Evolutionary conservation across 495 filamentous ascomycete species (phyloP), one percentile per base, ranked within the genome.

Genomic region (Cercophora newfieldiana): DNA sequence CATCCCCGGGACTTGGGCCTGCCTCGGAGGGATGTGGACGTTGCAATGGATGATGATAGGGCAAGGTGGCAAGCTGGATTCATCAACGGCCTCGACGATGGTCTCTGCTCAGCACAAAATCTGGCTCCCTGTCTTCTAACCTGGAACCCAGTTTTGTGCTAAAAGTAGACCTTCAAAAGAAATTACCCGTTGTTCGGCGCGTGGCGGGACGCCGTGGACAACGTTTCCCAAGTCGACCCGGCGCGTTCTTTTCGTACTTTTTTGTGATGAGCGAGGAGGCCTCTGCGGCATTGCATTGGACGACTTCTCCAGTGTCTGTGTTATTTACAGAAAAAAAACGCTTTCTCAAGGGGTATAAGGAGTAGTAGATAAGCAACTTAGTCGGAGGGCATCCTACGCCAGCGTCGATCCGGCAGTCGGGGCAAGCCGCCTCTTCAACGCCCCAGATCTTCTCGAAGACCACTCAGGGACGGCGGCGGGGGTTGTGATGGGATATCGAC

Each of bases 401-500:
- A 26, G 26, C 25, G 54, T 57, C 25, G 54, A 57, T 57, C 54
- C 54, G 25, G 54, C 21, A 57, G 24, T 26, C 24, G 24, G 21
- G 26, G 54, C 24, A 22, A 24, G 8, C 24, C 21, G 50, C 50
- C 50, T 53, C 50, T 53, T 22, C 6, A 26, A 53, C 50, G 50
- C 54, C 54, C 30, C 26, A 16, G 24, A 57, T 19, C 24, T 6
- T 30, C 24, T 28, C 7, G 21, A 10, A 28, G 54, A 30, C 54
- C 54, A 57, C 54, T 57, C 22, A 28, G 54, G 18, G 16, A 6
- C 54, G 4, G 18, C 16, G 54, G 54, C 54, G 24, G 54, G 54
- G 54, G 26, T 57, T 19, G 54, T 3, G 6, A n/a, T 30, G 54
- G 26, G 58, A 60, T 60, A n/a, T 44, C 21, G 58, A 60, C 54